Evolutionary conservation across 495 filamentous ascomycete genomes (phyloP).

Genomic region (Xylaria grammica): DNA sequence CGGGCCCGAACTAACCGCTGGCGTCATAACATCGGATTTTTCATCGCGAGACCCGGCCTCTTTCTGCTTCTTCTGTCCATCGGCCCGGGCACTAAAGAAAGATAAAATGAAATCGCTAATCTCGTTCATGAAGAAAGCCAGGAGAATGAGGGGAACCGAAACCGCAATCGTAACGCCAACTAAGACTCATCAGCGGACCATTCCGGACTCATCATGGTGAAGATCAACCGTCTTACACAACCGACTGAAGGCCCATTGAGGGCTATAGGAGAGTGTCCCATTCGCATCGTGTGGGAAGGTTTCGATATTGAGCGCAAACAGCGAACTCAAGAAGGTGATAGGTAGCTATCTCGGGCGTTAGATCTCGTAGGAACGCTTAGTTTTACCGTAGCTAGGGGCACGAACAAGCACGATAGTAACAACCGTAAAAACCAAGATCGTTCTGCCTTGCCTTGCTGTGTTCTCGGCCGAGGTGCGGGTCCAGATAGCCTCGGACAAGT

Average conservation of each 20-base stretch:
- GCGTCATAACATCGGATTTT: no score
- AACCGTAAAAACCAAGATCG: constrained; percentile 22
- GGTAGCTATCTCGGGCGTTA: neutral
- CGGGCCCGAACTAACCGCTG: no score
- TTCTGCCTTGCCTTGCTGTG: constrained; percentile 19
- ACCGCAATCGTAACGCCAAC: neutral
- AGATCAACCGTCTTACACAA: neutral
- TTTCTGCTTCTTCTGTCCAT: no score
- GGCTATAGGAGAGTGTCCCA: neutral
- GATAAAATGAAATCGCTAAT: neutral
- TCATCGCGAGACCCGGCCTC: no score
- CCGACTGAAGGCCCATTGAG: neutral
- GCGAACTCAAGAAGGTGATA: neutral
- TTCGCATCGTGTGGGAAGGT: neutral
- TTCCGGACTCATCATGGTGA: neutral
- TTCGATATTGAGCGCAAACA: neutral
- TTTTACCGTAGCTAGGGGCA: neutral
- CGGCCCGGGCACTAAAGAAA: no score
- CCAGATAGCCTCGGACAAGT: constrained; percentile 20
- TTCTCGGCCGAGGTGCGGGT: neutral
- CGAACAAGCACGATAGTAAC: constrained; percentile 26
- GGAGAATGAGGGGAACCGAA: neutral
- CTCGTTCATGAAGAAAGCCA: neutral
- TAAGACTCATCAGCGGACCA: neutral
- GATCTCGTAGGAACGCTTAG: neutral